phyloP scores from a whole-genome alignment of 371 early-diverging fungal genomes.

The Thermomucor indicae-seudaticae region DNA sequence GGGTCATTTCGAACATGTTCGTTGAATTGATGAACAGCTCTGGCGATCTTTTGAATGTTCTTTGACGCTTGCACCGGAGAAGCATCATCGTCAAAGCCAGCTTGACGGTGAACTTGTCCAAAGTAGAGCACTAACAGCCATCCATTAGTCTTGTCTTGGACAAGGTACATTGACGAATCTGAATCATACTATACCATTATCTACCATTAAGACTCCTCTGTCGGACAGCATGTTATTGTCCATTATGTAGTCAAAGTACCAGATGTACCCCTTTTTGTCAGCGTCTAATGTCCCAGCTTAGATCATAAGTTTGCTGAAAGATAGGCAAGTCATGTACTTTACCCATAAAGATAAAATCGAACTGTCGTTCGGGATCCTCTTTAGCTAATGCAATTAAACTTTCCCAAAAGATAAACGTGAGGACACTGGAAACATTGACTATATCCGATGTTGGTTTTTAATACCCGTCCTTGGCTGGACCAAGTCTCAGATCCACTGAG shows the following conservation, averaged over 20 bases:
- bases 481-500: slow-evolving; percentile 17
- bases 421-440: too few relatives aligned
- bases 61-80: slow-evolving; percentile 13
- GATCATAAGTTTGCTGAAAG: not conserved
- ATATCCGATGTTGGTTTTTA: not conserved
- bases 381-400: slow-evolving; percentile 24
- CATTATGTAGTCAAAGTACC: slow-evolving; percentile 49
- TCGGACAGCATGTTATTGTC: slow-evolving; percentile 43
- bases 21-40: slow-evolving; percentile 57
- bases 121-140: slow-evolving; percentile 26
- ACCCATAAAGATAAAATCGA: slow-evolving; percentile 58
- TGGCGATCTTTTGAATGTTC: slow-evolving; percentile 33
- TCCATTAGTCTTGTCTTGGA: too few relatives aligned
- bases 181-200: slow-evolving; percentile 41
- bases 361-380: slow-evolving; percentile 12
- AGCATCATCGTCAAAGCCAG: slow-evolving; percentile 9
- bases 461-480: slow-evolving; percentile 30
- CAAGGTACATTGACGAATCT: not conserved
- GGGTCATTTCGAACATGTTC: slow-evolving; percentile 57
- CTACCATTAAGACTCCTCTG: slow-evolving; percentile 50
- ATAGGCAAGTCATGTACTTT: slow-evolving; percentile 3
- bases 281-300: slow-evolving; percentile 40
- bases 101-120: slow-evolving; percentile 34
- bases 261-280: slow-evolving; percentile 53
- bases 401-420: too few relatives aligned